Conservation (phyloP, 768 basidiomycete species). For the Mycena belliarum region DNA sequence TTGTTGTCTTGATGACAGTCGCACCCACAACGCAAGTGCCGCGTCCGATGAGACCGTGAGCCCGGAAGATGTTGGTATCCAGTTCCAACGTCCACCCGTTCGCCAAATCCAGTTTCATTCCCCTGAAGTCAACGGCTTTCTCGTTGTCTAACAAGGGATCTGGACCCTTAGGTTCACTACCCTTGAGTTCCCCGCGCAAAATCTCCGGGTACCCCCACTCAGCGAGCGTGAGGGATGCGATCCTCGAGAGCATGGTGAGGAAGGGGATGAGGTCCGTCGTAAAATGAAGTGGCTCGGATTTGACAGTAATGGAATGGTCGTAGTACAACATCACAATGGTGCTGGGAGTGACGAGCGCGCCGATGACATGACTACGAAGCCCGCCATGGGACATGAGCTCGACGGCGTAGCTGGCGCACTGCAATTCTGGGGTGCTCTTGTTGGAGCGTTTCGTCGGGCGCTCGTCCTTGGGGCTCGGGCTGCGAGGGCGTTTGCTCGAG, state of each 20-base stretch:
- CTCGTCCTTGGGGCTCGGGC: not conserved
- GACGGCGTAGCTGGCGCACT: slow-evolving; percentile 29
- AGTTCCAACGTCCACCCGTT: not conserved
- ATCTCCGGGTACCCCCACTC: slow-evolving; percentile 13
- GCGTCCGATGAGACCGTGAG: not conserved
- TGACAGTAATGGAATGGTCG: slow-evolving; percentile 21
- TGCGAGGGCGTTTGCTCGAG: too few relatives aligned
- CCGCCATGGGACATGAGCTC: slow-evolving; percentile 27
- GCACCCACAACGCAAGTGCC: not conserved
- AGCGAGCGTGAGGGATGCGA: not conserved
- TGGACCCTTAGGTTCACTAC: too few relatives aligned
- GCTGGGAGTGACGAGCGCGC: slow-evolving; percentile 18
- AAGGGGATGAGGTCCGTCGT: not conserved
- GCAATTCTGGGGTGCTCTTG: not conserved
- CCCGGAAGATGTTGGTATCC: not conserved
- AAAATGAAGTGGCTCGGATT: slow-evolving; percentile 18
- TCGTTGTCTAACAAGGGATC: too few relatives aligned
- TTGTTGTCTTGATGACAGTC: not conserved
- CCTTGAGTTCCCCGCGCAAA: too few relatives aligned
- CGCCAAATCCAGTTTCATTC: not conserved
- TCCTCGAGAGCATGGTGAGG: slow-evolving; percentile 8
- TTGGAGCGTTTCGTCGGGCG: not conserved
- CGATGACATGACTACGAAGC: slow-evolving; percentile 23
- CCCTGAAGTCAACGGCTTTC: too few relatives aligned
- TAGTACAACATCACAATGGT: slow-evolving; percentile 23